Evolutionary conservation across 2,329 filamentous ascomycete species (phyloP), one percentile per base, ranked within the genome.

Genomic region (Ophiostoma piceae): DNA sequence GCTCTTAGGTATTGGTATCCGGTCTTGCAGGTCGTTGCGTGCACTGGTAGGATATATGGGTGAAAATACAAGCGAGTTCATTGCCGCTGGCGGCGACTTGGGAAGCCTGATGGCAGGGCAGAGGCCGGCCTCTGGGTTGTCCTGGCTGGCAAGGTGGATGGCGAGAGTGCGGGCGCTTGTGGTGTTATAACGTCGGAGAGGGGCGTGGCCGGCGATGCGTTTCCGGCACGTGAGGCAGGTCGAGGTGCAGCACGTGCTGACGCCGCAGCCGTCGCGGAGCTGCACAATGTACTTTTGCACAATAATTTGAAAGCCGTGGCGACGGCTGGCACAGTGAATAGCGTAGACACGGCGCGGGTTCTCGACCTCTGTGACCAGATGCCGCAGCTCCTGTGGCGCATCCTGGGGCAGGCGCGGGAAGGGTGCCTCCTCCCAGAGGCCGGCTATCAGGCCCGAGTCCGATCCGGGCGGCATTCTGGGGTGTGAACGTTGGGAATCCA

Each of bases 161-260:
- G 93, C 93, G 41, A 97, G 80, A 1, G 91, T 92, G 75, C 92
- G 87, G 9, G 93, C 92, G 75, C 92, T 96, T 65, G 92, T 87
- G 29, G 90, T 85, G 70, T 90, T 96, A 75, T 94, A 95, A 75
- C 90, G 86, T 72, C 92, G 88, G 74, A 92, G 85, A 2, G 92
- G 92, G 0, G 85, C 85, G 73, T 87, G 87, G 43, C 85, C 86
- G 35, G 87, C 85, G 57, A 89, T 80, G 73, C 90, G 86, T 78
- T 86, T 90, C 69, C 91, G 88, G 77, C 87, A 92, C 72, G 89
- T 92, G 76, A 94, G 90, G 80, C 93, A 97, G 16, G 92, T 94
- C 16, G 92, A 80, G 1, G 88, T 94, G 47, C 82, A 83, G 79
- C 93, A 97, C 68, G 84, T 82, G 68, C 84, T 81, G 73, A 85